Base-by-base conservation (phyloP, 2,329 filamentous ascomycete genomes). In the Fusarium beomiforme region DNA sequence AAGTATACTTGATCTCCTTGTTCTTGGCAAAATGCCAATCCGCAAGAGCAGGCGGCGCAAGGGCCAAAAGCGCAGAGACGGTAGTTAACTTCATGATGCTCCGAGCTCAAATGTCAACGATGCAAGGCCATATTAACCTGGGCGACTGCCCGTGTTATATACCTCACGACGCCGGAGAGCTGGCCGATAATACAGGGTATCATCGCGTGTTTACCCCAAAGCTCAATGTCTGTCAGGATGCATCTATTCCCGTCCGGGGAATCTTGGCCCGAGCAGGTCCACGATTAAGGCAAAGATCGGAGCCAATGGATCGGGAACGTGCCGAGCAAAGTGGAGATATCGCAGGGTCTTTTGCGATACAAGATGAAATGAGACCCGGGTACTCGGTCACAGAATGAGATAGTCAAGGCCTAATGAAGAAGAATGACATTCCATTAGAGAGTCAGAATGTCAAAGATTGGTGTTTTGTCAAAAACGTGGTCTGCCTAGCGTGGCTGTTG, bases 1-100 rank as follows among this genome's bases (percentile, higher is more conserved):
- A 86, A 0, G 85, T 87, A 76, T 91, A 92, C 63, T 87, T 86
- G 76, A 90, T 85, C 59, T 87, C 83, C 41, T 78, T 79, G 36
- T 72, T 75, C 59, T 78, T 74, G 31, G 78, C 77, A 29, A 77
- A 75, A 26, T 76, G 64, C 80, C 80, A 81, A 26, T 69, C 69
- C 26, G 78, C 79, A 17, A 78, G 65, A 34, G 70, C 75, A 33
- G 61, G 59, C 8, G 79, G 75, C 23, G 76, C 65, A 13, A 82
- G 55, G 14, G 78, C 73, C 58, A 81, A 59, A 37, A 78, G 53
- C n/a, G 76, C 53, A 12, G 79, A 75, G 51, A 81, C 47, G 14
- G 73, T 59, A 29, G 77, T 71, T 23, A 73, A 58, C 76, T 80
- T 82, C 80, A 83, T 83, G 43, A 63, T 62, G 58, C 39, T 19